A percentile compares a stretch with the other conserved stretches of the same genome.
These are phyloP conservation scores for Geum urbanum DNA, from an alignment of 306 rosid species.

Conservation along the genomic window DNA sequence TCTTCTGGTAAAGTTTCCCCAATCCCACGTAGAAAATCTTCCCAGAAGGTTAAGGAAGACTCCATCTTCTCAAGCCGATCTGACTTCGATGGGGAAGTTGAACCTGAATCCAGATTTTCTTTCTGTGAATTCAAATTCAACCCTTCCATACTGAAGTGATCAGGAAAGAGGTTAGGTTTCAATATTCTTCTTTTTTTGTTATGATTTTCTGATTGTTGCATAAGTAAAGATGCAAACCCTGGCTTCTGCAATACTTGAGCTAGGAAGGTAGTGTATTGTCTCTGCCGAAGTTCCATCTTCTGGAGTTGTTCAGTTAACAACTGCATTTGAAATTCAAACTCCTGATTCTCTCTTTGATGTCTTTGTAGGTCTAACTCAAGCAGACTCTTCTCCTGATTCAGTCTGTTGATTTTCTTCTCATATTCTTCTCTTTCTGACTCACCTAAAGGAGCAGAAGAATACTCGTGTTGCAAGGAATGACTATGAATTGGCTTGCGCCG, in stretches of 20 bases:
- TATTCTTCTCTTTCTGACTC: conserved; percentile 28
- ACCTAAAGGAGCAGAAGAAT: conserved; percentile 26
- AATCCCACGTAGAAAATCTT: conserved; percentile 16
- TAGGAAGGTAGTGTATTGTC: conserved; percentile 13
- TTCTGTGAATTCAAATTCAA: conserved; percentile 11
- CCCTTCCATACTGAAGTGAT: conserved; percentile 19
- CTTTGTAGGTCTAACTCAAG: conserved; percentile 28
- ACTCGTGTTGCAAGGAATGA: conserved; percentile 30
- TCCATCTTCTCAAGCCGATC: conserved; percentile 31
- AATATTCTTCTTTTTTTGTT: conserved; percentile 32
- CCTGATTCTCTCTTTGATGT: conserved; percentile 23
- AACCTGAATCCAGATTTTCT: conserved; percentile 13
- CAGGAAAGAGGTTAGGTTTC: conserved; percentile 20
- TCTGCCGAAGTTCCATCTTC: conserved; percentile 28
- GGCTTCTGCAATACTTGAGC: conserved; percentile 28
- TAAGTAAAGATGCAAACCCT: conserved; percentile 21
- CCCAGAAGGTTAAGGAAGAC: conserved; percentile 29
- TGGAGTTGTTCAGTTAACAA: conserved; percentile 23
- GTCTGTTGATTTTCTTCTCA: conserved; percentile 27
- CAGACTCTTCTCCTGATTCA: conserved; percentile 20
- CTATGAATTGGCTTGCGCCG: conserved; percentile 41
- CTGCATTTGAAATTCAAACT: conserved; percentile 25
- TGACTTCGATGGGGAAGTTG: conserved; percentile 16
- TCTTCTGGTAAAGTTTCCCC: conserved; percentile 19
- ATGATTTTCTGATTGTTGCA: conserved; percentile 31